phyloP scores from a whole-genome alignment of 352 stramenopile species.

The Globisporangium radiosum region DNA sequence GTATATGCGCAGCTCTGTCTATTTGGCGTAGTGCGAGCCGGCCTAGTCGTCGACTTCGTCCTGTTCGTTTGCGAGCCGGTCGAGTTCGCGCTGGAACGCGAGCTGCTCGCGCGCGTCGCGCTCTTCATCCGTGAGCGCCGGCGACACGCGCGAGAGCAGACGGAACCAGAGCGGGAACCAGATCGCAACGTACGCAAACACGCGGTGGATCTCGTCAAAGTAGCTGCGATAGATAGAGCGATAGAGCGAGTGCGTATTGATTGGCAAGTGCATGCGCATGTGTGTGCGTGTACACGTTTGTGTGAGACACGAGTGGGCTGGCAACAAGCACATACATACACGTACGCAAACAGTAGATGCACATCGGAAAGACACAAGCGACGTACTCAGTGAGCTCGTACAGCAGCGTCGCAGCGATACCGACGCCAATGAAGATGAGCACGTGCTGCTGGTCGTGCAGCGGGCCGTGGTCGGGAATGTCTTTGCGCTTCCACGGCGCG shows the following conservation, averaged over 20 bases:
- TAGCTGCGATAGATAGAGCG: constrained; percentile 23
- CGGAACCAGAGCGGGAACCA: constrained; percentile 81
- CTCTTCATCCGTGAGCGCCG: constrained; percentile 52
- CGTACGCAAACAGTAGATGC: not conserved
- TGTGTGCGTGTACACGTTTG: not conserved
- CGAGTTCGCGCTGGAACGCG: constrained; percentile 46
- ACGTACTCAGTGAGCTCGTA: constrained; percentile 67
- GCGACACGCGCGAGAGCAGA: constrained; percentile 58
- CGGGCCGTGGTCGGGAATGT: constrained; percentile 77
- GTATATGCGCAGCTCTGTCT: too few species aligned
- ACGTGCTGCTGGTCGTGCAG: constrained; percentile 55
- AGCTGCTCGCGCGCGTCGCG: constrained; percentile 36
- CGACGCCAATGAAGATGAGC: constrained; percentile 60
- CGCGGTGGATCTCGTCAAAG: constrained; percentile 64
- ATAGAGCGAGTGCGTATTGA: too few species aligned
- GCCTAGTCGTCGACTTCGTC: constrained; percentile 30
- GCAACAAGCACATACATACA: not conserved
- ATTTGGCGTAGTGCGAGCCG: too few species aligned
- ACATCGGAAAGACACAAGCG: not conserved
- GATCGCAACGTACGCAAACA: constrained; percentile 71
- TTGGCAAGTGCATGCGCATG: not conserved
- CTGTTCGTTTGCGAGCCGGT: constrained; percentile 29
- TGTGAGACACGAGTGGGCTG: not conserved
- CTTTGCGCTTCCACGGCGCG: constrained; percentile 69
- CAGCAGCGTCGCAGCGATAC: constrained; percentile 50